Evolutionary conservation across 306 rosid genomes (phyloP).

Genomic region (Corylus avellana): DNA sequence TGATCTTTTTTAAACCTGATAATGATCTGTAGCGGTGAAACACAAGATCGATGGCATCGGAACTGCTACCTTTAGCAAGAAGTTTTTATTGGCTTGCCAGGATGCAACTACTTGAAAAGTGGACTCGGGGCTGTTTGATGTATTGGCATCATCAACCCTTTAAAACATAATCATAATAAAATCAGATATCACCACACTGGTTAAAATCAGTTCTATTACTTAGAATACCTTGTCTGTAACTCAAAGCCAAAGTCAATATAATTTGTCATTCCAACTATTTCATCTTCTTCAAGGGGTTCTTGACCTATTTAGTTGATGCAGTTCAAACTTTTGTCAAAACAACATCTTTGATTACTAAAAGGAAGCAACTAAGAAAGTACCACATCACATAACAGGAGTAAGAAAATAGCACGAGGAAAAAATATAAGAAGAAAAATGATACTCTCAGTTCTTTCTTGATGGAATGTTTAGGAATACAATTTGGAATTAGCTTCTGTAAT

Average conservation of each 20-base stretch:
- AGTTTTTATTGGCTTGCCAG: conserved; percentile 97
- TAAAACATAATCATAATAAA: conserved; percentile 14
- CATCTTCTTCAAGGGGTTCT: conserved; percentile 82
- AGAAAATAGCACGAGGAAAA: conserved; percentile 15
- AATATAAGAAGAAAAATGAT: neutral
- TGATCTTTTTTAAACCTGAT: conserved; percentile 32
- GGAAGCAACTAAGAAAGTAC: neutral
- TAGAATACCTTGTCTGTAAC: conserved; percentile 68
- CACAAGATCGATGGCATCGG: conserved; percentile 18
- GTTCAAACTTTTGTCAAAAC: conserved; percentile 26
- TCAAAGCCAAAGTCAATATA: conserved; percentile 96
- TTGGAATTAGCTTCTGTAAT: neutral
- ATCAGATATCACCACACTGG: conserved; percentile 28
- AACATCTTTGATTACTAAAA: neutral
- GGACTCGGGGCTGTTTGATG: conserved; percentile 58
- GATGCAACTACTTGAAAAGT: conserved; percentile 91
- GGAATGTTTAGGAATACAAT: conserved; percentile 14
- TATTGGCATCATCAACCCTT: conserved; percentile 67
- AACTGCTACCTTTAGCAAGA: conserved; percentile 71
- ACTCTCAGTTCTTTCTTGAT: neutral
- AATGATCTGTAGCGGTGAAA: conserved; percentile 7
- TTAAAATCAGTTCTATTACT: conserved; percentile 17
- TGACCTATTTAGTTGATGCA: conserved; percentile 67
- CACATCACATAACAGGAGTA: neutral
- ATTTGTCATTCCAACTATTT: conserved; percentile 89